Percentiles rank a stretch among this genome's conserved stretches.
phyloP scores from a whole-genome alignment of 1,139 yeast species.

The Wickerhamomyces sp. region DNA sequence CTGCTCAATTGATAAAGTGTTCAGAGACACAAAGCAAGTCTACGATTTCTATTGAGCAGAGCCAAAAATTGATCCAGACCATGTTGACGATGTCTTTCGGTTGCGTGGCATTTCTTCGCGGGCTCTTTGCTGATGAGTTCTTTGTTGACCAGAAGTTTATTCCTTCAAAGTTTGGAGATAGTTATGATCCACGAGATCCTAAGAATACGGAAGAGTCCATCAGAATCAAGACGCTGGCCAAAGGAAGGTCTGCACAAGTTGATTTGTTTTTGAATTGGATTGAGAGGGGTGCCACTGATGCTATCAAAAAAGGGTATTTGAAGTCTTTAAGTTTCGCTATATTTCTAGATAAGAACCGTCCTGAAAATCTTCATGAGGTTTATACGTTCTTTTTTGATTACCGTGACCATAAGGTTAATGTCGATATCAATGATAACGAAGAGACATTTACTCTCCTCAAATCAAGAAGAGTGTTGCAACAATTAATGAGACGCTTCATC shows the following conservation, averaged over 20 bases:
- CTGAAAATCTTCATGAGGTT: conserved; percentile 39
- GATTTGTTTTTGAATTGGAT: conserved; percentile 48
- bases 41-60: conserved; percentile 24
- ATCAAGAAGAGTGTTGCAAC: conserved; percentile 39
- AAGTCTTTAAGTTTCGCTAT: conserved; percentile 43
- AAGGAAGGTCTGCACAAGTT: conserved; percentile 40
- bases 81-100: conserved; percentile 45
- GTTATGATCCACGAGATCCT: conserved; percentile 23
- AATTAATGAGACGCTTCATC: conserved; percentile 44
- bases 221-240: conserved; percentile 40
- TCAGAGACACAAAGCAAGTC: neutral
- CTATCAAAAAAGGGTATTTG: conserved; percentile 37
- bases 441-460: conserved; percentile 25
- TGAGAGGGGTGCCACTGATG: conserved; percentile 43
- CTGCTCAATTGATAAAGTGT: neutral
- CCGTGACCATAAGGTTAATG: conserved; percentile 24
- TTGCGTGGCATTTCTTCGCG: conserved; percentile 47
- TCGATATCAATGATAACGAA: conserved; percentile 24
- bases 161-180: conserved; percentile 29
- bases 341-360: conserved; percentile 34
- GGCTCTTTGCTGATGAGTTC: conserved; percentile 44
- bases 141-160: conserved; percentile 41
- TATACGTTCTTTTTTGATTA: conserved; percentile 47
- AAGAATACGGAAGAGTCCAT: conserved; percentile 28
- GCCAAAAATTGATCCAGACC: conserved; percentile 39